Base-by-base conservation (phyloP, 495 filamentous ascomycete genomes). In the Amphirosellinia nigrospora region DNA sequence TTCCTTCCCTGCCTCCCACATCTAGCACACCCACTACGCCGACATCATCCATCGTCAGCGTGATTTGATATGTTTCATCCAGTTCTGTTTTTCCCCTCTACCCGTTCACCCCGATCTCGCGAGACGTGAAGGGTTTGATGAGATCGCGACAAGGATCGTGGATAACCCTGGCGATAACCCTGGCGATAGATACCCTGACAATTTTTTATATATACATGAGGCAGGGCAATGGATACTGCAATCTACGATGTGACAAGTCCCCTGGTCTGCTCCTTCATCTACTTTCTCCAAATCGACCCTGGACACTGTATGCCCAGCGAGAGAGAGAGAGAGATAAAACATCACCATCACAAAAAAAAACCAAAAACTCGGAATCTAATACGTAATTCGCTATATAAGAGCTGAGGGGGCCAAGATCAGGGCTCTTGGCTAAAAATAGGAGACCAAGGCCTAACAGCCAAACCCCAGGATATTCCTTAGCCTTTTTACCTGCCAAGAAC, bases 181-280 rank as follows among this genome's bases (percentile, higher is more conserved):
- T n/a, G n/a, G n/a, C n/a, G n/a, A 0, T 23, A 0, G 60, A 16
- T 50, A 64, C 46, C 63, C 45, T 36, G 61, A 41, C 34, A 21
- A 7, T 16, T 4, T 41, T 21, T 61, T n/a, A 58, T 58, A 58
- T 58, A 58, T 64, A 64, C 41, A 30, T 64, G 43, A 36, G 7
- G 61, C 61, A 64, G 45, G 61, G 61, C 9, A 34, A 5, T n/a
- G 43, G 5, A 50, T 36, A 0, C 55, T 21, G 41, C 6, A 48
- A 21, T 10, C 19, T 65, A 34, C 63, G 63, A 65, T 41, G n/a
- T 41, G 28, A 65, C 26, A 52, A 53, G 63, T 65, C 46, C 63
- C 63, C 34, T 36, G 34, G 34, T 10, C 16, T 28, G 50, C 39
- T 63, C n/a, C 60, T 19, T 36, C n/a, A 15, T 11, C 21, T 38